phyloP scores from a whole-genome alignment of 2,329 filamentous ascomycete genomes.

The Camptophora hylomeconis region DNA sequence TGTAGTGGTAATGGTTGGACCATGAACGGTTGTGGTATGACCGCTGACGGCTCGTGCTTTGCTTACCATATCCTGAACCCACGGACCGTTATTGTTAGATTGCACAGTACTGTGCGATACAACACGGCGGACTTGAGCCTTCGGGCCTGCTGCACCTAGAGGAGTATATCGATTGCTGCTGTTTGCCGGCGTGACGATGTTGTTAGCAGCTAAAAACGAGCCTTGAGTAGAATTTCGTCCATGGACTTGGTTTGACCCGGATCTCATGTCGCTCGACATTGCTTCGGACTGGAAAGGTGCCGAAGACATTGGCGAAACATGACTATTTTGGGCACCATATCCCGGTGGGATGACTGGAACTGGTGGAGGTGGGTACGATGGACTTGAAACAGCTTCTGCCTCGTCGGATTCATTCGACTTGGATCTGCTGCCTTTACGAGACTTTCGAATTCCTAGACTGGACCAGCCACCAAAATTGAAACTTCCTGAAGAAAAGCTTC shows the following conservation, averaged over 20 bases:
- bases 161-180: conserved; percentile 28
- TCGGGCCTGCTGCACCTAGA: conserved; percentile 33
- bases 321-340: conserved; percentile 4
- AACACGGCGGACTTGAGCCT: conserved; percentile 25
- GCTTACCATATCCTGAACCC: conserved; percentile 33
- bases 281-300: background rate
- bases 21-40: conserved; percentile 6
- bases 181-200: conserved; percentile 6
- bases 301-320: conserved; percentile 1
- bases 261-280: background rate
- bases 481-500: background rate
- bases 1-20: conserved; percentile 11
- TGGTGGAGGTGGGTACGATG: conserved; percentile 8
- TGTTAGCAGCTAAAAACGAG: conserved; percentile 9
- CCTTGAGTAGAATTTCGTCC: conserved; percentile 10
- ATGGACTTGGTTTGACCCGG: conserved; percentile 5
- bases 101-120: conserved; percentile 26
- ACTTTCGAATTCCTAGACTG: background rate
- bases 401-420: background rate
- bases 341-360: conserved; percentile 13
- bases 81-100: conserved; percentile 31
- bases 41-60: conserved; percentile 24
- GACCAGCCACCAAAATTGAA: conserved; percentile 1
- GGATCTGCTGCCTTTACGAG: conserved; percentile 1
- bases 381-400: background rate